phyloP scores from a whole-genome alignment of 176 grass and related monocot genomes.

The maize (Zea mays) region DNA sequence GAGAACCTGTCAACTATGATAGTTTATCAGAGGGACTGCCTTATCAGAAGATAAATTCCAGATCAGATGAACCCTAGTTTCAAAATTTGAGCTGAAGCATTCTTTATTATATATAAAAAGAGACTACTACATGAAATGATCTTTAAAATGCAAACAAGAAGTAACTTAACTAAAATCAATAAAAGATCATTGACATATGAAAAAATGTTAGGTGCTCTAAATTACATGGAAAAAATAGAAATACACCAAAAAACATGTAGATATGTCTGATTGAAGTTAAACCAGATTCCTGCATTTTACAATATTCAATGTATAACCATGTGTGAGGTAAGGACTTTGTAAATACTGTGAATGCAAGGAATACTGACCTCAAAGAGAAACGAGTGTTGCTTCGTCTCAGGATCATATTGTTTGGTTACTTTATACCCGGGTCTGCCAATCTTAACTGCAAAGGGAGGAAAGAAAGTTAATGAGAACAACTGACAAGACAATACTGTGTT shows the following conservation, averaged over 20 bases:
- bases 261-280: not conserved
- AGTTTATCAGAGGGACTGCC: not conserved
- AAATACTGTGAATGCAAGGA: not conserved
- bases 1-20: too few species aligned
- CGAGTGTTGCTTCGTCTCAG: conserved; percentile 76
- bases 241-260: not conserved
- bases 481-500: not conserved
- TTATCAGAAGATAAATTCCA: conserved; percentile 10
- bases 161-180: conserved; percentile 25
- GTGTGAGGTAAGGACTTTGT: not conserved
- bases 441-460: conserved; percentile 71
- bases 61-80: not conserved
- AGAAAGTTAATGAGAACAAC: conserved; percentile 27
- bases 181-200: conserved; percentile 24
- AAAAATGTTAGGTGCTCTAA: conserved; percentile 21
- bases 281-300: not conserved
- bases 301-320: conserved; percentile 13
- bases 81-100: not conserved
- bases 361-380: conserved; percentile 88
- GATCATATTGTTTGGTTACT: conserved; percentile 95
- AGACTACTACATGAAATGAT: not conserved
- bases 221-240: not conserved
- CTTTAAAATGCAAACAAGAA: conserved; percentile 13
- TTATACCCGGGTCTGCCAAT: conserved; percentile 90
- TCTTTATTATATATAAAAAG: not conserved